phyloP scores from a whole-genome alignment of 2,329 filamentous ascomycete genomes.

The Fusarium camptoceras region DNA sequence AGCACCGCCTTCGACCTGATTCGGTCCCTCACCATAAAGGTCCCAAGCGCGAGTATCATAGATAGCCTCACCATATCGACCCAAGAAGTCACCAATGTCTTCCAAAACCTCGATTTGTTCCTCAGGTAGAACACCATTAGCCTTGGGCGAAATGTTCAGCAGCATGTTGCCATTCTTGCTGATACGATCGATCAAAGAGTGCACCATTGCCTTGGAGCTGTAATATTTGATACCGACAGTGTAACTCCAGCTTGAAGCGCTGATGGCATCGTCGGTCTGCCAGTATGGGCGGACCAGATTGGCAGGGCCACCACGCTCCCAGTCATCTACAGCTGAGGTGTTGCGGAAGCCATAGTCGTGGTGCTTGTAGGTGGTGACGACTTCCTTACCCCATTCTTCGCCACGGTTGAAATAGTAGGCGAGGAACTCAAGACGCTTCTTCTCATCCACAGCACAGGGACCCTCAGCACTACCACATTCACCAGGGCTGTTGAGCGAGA shows the following conservation, averaged over 20 bases:
- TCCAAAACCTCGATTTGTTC: slow-evolving; percentile 18
- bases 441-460: slow-evolving; percentile 10
- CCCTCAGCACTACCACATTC: slow-evolving; percentile 5
- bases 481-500: slow-evolving; percentile 8
- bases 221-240: slow-evolving; percentile 21
- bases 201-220: slow-evolving; percentile 16
- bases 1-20: slow-evolving; percentile 13
- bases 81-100: slow-evolving; percentile 9
- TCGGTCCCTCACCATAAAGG: slow-evolving; percentile 7
- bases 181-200: slow-evolving; percentile 12
- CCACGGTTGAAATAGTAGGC: slow-evolving; percentile 20
- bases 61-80: slow-evolving; percentile 6
- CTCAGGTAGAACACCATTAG: background rate
- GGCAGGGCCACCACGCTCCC: slow-evolving; percentile 10
- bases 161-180: slow-evolving; percentile 26
- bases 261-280: slow-evolving; percentile 18
- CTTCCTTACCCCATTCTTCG: slow-evolving; percentile 16
- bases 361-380: slow-evolving; percentile 16
- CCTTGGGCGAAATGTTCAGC: slow-evolving; percentile 13
- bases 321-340: slow-evolving; percentile 18
- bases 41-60: slow-evolving; percentile 15
- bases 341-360: slow-evolving; percentile 20
- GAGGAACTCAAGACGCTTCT: slow-evolving; percentile 5
- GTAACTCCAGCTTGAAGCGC: slow-evolving; percentile 24
- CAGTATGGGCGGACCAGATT: slow-evolving; percentile 17